Base-by-base conservation (phyloP, 108 stramenopile genomes). In the Stephanodiscus minutulus region DNA sequence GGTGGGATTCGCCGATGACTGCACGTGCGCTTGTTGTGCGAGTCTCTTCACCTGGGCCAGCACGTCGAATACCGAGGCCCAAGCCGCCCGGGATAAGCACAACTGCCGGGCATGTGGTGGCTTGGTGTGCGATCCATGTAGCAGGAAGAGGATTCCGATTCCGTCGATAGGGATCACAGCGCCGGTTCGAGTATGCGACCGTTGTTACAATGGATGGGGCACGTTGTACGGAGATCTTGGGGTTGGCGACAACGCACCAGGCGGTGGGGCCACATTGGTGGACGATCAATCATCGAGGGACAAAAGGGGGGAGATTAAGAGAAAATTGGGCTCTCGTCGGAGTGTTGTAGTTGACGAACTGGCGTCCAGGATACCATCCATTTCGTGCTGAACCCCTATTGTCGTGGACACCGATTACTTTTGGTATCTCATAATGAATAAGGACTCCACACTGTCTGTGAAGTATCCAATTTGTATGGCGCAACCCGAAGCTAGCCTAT, bases 1-100 rank as follows among this genome's bases (percentile, higher is more conserved):
- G 97, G 91, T 89, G n/a, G 95, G 94, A 0, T 98, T 95, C 64
- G 84, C 85, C 33, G 88, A 91, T 66, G 93, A 90, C 60, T 72
- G 82, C 52, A 91, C 93, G 47, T 94, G 90, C 72, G 75, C 83
- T 39, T 97, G 94, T 60, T 97, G 96, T 84, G 92, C 91, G 7
- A 87, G 86, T 21, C 84, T 88, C 17, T 97, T 98, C 66, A 96
- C 96, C 33, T 98, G 97, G 97, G 93, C 93, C n/a, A 93, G 91
- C 57, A 97, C 93, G 13, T 92, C 88, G 15, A 68, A 83, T 49
- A 86, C 82, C 22, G 88, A 96, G 74, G 94, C 98, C 8, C 96
- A 97, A 68, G 87, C 90, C 61, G 92, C 92, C 5, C 70, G 97
- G 37, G 98, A 97, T 71, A 96, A 96, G 75, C 96, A 99, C 68